phyloP scores from a whole-genome alignment of 495 filamentous ascomycete genomes.

The Penicillium verhagenii region DNA sequence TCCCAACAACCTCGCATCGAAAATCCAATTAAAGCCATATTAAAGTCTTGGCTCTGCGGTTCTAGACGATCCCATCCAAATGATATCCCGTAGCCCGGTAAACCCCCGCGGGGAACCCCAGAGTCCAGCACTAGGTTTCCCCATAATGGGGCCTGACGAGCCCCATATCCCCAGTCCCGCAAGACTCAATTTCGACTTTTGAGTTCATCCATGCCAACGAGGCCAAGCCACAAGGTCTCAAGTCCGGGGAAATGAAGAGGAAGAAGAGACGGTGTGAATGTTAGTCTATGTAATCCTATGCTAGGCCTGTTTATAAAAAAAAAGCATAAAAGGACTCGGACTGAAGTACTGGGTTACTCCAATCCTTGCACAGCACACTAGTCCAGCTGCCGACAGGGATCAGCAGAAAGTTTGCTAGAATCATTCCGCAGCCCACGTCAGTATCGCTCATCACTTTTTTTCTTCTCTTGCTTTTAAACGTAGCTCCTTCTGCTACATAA shows the following conservation, averaged over 20 bases:
- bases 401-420: not conserved
- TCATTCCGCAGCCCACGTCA: not conserved
- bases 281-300: not conserved
- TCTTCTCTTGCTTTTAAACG: not conserved
- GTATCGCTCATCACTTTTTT: not conserved
- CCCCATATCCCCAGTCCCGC: slow-evolving; percentile 2
- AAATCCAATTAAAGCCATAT: too few species aligned
- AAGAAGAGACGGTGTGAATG: not conserved
- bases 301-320: not conserved
- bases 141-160: slow-evolving; percentile 9
- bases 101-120: slow-evolving; percentile 12
- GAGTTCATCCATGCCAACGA: not conserved
- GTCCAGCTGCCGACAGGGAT: not conserved
- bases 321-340: not conserved
- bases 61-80: too few species aligned
- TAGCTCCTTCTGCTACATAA: not conserved
- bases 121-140: slow-evolving; percentile 1
- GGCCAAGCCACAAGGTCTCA: not conserved
- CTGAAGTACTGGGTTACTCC: too few species aligned
- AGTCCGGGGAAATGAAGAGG: not conserved
- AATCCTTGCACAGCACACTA: not conserved
- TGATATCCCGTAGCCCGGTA: too few species aligned
- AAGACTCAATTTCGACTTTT: not conserved
- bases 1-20: too few species aligned
- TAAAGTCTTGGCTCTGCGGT: too few species aligned